These are phyloP conservation scores for Infundibulicybe gibba DNA, from an alignment of 768 basidiomycete species.

Conservation along the genomic window DNA sequence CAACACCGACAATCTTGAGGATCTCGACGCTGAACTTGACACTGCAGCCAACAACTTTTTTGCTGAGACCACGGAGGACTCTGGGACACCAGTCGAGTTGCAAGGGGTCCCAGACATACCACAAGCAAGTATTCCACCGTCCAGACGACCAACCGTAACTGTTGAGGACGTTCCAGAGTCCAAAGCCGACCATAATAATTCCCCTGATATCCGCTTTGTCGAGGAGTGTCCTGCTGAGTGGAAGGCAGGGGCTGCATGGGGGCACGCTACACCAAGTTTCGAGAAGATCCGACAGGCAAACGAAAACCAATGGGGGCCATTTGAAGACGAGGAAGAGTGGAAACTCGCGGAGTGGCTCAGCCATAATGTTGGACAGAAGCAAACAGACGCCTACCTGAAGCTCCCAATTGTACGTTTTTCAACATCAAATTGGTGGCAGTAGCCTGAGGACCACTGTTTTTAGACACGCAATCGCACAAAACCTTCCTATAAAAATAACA, in stretches of 20 bases:
- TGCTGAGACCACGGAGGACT: neutral
- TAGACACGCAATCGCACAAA: conserved; percentile 4
- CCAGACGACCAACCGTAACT: neutral
- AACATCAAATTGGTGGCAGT: neutral
- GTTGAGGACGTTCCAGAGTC: neutral
- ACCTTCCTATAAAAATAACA: conserved; percentile 5
- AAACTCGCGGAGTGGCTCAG: conserved; percentile 28
- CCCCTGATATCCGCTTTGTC: neutral
- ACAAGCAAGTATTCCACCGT: too few species aligned
- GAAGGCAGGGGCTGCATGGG: conserved; percentile 9
- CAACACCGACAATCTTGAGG: too few species aligned
- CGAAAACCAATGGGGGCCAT: conserved; percentile 14
- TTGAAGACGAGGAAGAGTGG: conserved; percentile 21
- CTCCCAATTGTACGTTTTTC: conserved; percentile 17
- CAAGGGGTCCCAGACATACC: neutral
- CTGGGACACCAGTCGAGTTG: neutral
- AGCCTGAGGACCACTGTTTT: neutral
- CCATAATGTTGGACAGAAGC: conserved; percentile 18
- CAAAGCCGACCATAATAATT: neutral
- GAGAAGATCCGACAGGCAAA: conserved; percentile 21
- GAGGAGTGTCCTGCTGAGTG: neutral
- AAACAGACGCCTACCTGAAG: conserved; percentile 25
- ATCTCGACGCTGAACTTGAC: neutral
- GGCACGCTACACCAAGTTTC: conserved; percentile 31
- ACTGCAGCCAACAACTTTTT: neutral